A percentile compares a stretch with the other conserved stretches of the same genome.
phyloP scores from a whole-genome alignment of 2,329 filamentous ascomycete species.

The Atkinsonella texensis region DNA sequence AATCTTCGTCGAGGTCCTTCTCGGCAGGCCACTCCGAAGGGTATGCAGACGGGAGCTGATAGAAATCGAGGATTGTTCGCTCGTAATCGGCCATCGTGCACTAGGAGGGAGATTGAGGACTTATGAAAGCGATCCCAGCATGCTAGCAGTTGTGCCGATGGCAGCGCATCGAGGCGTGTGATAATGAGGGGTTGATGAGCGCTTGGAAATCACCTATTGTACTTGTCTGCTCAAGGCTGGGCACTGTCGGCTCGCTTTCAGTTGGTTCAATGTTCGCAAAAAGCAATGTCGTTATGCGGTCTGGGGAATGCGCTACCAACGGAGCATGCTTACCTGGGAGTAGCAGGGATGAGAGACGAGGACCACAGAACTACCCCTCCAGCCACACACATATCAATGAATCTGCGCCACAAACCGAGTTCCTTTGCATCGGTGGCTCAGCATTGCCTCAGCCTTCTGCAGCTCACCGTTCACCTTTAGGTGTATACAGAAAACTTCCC shows the following conservation, averaged over 20 bases:
- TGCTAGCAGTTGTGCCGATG: constrained; percentile 1
- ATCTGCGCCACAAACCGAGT: constrained; percentile 6
- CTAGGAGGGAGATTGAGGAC: background rate
- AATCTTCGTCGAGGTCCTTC: constrained; percentile 57
- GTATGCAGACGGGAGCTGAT: constrained; percentile 68
- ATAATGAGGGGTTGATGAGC: background rate
- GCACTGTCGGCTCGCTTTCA: too few species aligned
- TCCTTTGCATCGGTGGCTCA: background rate
- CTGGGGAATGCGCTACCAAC: too few species aligned
- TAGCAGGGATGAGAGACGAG: too few species aligned
- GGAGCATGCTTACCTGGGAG: too few species aligned
- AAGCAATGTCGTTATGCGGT: too few species aligned
- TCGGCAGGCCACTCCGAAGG: constrained; percentile 80
- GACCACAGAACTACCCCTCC: too few species aligned
- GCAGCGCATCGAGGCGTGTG: background rate
- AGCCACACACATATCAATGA: background rate
- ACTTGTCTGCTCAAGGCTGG: too few species aligned
- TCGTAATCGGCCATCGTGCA: constrained; percentile 56
- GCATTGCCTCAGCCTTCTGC: background rate
- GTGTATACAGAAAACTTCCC: too few species aligned
- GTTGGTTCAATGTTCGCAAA: too few species aligned
- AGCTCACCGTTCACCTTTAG: background rate
- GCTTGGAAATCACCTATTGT: too few species aligned
- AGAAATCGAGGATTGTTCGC: constrained; percentile 72
- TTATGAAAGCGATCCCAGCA: background rate